phyloP scores from a whole-genome alignment of 177 flowering plant genomes.

The Vitis hybrid region DNA sequence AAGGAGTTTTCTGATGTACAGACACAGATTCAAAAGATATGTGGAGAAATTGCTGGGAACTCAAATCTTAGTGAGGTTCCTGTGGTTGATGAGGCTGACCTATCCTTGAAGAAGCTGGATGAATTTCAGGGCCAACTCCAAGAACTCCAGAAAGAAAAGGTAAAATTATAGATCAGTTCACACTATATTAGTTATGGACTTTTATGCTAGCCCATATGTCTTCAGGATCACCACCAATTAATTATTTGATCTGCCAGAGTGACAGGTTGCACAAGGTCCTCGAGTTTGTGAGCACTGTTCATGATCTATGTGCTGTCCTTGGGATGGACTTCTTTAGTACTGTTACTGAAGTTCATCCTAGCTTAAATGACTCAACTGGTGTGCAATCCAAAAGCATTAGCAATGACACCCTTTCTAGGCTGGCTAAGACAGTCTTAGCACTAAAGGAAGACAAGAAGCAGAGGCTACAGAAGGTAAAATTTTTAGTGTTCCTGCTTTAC shows the following conservation, averaged over 20 bases:
- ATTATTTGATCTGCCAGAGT: conserved; percentile 50
- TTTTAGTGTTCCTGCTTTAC: neutral
- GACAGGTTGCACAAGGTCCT: conserved; percentile 88
- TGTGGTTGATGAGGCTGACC: conserved; percentile 71
- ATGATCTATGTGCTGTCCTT: conserved; percentile 90
- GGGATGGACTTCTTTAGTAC: conserved; percentile 88
- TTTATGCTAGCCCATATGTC: neutral
- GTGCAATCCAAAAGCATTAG: conserved; percentile 89
- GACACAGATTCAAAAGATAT: conserved; percentile 77
- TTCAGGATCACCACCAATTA: neutral
- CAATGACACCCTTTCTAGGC: conserved; percentile 69
- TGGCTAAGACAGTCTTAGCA: conserved; percentile 70
- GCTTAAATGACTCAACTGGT: conserved; percentile 73
- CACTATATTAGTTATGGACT: neutral
- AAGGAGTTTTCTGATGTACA: conserved; percentile 78
- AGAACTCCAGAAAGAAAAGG: conserved; percentile 95
- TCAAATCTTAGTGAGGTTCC: conserved; percentile 40
- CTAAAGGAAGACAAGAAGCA: conserved; percentile 81
- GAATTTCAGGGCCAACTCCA: conserved; percentile 83
- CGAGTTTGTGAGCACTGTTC: conserved; percentile 87
- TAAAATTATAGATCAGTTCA: conserved; percentile 7
- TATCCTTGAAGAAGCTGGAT: conserved; percentile 74
- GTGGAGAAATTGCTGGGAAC: conserved; percentile 80
- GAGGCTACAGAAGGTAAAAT: conserved; percentile 72
- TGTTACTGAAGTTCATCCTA: conserved; percentile 88